Conservation (phyloP, 2,329 filamentous ascomycete genomes). For the Amauroascus niger region DNA sequence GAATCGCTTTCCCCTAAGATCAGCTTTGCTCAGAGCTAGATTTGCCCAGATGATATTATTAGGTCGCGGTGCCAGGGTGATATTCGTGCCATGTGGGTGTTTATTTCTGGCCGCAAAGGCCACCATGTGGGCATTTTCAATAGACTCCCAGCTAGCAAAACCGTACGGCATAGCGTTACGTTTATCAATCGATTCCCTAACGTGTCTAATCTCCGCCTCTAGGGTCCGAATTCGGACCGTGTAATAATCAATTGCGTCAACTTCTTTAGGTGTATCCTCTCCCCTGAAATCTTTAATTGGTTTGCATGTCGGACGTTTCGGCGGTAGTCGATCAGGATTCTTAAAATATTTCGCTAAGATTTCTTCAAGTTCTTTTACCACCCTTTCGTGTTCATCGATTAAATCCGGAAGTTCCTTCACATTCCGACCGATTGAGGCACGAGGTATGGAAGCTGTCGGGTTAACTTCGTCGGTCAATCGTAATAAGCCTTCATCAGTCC, state of each 20-base stretch:
- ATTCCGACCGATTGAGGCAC: conserved; percentile 77
- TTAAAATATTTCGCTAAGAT: conserved; percentile 84
- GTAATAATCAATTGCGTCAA: conserved; percentile 91
- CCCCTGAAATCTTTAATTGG: conserved; percentile 70
- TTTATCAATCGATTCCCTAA: conserved; percentile 71
- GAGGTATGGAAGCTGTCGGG: conserved; percentile 66
- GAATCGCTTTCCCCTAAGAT: conserved; percentile 61
- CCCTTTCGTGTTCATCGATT: conserved; percentile 71
- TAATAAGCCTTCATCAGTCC: conserved; percentile 78
- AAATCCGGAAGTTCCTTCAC: conserved; percentile 80
- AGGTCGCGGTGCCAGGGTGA: conserved; percentile 71
- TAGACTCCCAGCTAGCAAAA: conserved; percentile 86
- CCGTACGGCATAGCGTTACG: conserved; percentile 83
- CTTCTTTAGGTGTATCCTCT: conserved; percentile 53
- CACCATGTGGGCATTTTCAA: conserved; percentile 77
- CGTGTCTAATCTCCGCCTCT: conserved; percentile 74
- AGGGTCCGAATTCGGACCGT: conserved; percentile 74
- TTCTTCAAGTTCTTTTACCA: conserved; percentile 71
- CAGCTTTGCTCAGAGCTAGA: conserved; percentile 59
- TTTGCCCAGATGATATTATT: conserved; percentile 97
- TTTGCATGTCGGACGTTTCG: conserved; percentile 65
- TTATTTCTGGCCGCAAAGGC: conserved; percentile 74
- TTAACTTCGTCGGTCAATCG: conserved; percentile 71
- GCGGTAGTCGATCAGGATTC: conserved; percentile 69
- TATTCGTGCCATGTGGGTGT: conserved; percentile 65